A percentile compares a stretch with the other conserved stretches of the same genome.
phyloP scores from a whole-genome alignment of 1,284 basidiomycete genomes.

The Neonothopanus nambi region DNA sequence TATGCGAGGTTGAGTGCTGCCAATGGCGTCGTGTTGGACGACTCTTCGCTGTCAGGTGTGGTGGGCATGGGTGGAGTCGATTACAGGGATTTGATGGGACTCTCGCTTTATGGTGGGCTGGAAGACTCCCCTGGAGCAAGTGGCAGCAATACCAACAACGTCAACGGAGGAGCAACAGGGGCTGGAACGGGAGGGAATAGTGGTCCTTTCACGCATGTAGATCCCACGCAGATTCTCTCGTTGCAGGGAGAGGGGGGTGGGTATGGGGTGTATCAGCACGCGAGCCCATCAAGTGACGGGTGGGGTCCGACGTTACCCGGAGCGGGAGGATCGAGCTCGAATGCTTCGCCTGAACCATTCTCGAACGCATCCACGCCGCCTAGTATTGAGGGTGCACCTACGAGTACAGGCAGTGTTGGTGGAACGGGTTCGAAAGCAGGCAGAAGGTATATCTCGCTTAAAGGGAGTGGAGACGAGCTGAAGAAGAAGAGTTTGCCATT shows the following conservation, averaged over 20 bases:
- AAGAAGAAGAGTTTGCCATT: constrained; percentile 29
- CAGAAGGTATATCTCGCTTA: constrained; percentile 63
- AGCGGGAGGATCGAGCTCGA: constrained; percentile 62
- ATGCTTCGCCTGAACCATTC: constrained; percentile 77
- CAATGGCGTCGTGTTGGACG: constrained; percentile 51
- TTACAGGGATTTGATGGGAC: constrained; percentile 62
- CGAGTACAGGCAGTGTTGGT: neutral
- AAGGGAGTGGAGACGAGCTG: constrained; percentile 48
- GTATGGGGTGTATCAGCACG: constrained; percentile 50
- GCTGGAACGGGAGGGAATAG: constrained; percentile 31
- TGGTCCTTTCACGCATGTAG: constrained; percentile 78
- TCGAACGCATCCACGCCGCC: constrained; percentile 73
- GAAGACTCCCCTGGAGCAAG: constrained; percentile 33
- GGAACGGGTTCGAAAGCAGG: constrained; percentile 21
- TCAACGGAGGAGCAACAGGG: too few relatives aligned
- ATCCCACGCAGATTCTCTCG: constrained; percentile 82
- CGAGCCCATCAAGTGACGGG: constrained; percentile 79
- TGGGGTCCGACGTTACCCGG: constrained; percentile 44
- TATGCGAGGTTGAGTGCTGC: constrained; percentile 63
- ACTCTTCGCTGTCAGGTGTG: constrained; percentile 23
- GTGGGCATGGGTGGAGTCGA: constrained; percentile 38
- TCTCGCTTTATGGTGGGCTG: constrained; percentile 54
- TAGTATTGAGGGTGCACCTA: constrained; percentile 52
- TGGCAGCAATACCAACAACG: too few relatives aligned
- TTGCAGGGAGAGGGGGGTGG: constrained; percentile 30